Conservation (phyloP, 2,329 filamentous ascomycete genomes). For the Microdochium nivale region DNA sequence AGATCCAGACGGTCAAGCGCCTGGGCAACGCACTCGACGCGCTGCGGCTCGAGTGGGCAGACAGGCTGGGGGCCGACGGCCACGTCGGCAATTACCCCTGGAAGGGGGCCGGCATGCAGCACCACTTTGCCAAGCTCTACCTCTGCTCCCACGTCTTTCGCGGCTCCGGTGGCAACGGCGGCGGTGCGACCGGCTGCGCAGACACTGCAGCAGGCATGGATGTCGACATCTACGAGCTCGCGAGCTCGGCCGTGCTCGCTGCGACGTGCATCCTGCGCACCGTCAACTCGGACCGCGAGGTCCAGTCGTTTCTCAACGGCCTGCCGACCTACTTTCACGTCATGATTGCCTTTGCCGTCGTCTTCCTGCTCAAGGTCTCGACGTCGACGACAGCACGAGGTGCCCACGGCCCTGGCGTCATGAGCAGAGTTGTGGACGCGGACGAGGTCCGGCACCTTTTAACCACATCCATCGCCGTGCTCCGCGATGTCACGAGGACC, state of each 20-base stretch:
- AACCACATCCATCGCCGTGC: conserved; percentile 1
- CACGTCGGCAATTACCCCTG: conserved; percentile 22
- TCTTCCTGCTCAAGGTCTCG: conserved; percentile 15
- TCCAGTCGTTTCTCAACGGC: conserved; percentile 14
- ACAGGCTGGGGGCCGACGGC: conserved; percentile 11
- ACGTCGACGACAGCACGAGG: background rate
- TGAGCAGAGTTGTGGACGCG: conserved; percentile 7
- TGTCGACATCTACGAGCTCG: conserved; percentile 14
- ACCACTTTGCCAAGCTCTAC: conserved; percentile 24
- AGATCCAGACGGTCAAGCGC: conserved; percentile 9
- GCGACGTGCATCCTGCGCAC: conserved; percentile 14
- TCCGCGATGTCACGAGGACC: conserved; percentile 2
- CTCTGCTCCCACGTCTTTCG: conserved; percentile 21
- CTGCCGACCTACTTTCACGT: conserved; percentile 17
- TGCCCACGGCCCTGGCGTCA: background rate
- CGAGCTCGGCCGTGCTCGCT: conserved; percentile 14
- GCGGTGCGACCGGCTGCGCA: background rate
- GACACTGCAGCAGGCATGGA: no score
- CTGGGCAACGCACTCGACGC: conserved; percentile 13
- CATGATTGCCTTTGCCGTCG: conserved; percentile 20
- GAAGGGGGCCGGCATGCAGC: conserved; percentile 21
- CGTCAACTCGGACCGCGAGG: conserved; percentile 11
- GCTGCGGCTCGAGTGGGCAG: conserved; percentile 12
- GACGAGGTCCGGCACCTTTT: conserved; percentile 12
- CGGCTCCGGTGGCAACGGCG: conserved; percentile 5